A percentile compares a stretch with the other conserved stretches of the same genome.
Conservation (phyloP, 2,329 filamentous ascomycete genomes). For the Sclerotinia subarctica region DNA sequence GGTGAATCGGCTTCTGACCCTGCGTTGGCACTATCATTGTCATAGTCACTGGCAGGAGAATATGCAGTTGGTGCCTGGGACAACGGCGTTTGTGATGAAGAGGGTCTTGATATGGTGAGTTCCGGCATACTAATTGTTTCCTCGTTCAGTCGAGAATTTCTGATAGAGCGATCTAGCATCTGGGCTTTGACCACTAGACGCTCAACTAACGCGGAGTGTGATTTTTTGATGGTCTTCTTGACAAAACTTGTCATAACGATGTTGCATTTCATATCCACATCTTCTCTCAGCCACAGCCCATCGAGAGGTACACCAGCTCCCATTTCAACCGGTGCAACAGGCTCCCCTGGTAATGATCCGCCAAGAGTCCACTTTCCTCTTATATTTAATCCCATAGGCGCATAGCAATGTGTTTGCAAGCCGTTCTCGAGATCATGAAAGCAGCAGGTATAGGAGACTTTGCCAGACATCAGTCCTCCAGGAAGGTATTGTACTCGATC, state of each 20-base stretch:
- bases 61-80: slow-evolving; percentile 15
- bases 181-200: slow-evolving; percentile 54
- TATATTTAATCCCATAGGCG: slow-evolving; percentile 77
- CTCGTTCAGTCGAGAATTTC: slow-evolving; percentile 25
- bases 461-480: slow-evolving; percentile 57
- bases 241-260: slow-evolving; percentile 73
- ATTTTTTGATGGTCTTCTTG: slow-evolving; percentile 76
- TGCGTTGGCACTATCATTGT: slow-evolving; percentile 6
- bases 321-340: slow-evolving; percentile 60
- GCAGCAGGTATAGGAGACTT: slow-evolving; percentile 74
- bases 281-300: slow-evolving; percentile 80
- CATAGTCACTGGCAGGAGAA: slow-evolving; percentile 22
- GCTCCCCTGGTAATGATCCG: slow-evolving; percentile 69
- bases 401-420: slow-evolving; percentile 79
- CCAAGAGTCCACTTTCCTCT: slow-evolving; percentile 74
- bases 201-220: slow-evolving; percentile 68
- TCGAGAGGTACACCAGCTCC: slow-evolving; percentile 61
- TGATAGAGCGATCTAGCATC: slow-evolving; percentile 27
- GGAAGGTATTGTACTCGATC: slow-evolving; percentile 76
- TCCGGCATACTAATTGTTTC: neutral
- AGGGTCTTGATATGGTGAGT: neutral
- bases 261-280: slow-evolving; percentile 80
- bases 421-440: slow-evolving; percentile 73
- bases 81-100: neutral
- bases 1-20: slow-evolving; percentile 6